Evolutionary conservation across 23 red algal species (phyloP).

Genomic region (Gracilaria vermiculophylla): DNA sequence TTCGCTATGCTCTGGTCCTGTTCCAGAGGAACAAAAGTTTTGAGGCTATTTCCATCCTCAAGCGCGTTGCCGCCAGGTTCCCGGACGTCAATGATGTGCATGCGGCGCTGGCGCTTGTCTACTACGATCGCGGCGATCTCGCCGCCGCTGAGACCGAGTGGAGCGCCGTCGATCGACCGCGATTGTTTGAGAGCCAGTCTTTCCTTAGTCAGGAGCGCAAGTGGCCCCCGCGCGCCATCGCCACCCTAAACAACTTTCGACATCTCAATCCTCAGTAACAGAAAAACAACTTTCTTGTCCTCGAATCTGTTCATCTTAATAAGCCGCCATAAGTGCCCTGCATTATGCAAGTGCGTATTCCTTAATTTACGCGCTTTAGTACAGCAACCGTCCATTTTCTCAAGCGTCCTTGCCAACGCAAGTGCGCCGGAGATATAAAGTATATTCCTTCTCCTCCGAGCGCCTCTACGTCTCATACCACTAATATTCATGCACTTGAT

Average conservation of each 20-base stretch:
- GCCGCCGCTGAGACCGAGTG: constrained; percentile 83
- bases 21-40: constrained; percentile 61
- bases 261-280: constrained; percentile 23
- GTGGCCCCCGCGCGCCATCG: constrained; percentile 82
- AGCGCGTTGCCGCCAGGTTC: constrained; percentile 64
- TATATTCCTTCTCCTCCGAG: no score
- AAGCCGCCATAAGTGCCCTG: no score
- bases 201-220: constrained; percentile 65
- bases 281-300: background rate
- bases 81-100: constrained; percentile 61
- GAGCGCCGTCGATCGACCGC: constrained; percentile 76
- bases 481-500: no score
- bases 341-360: no score
- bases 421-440: no score
- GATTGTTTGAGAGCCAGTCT: constrained; percentile 35
- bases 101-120: constrained; percentile 76
- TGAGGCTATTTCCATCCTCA: constrained; percentile 82
- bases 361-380: no score
- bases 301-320: background rate
- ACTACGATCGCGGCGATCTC: constrained; percentile 65
- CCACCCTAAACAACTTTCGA: constrained; percentile 67
- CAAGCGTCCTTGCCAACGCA: no score
- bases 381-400: no score
- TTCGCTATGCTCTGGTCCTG: constrained; percentile 84
- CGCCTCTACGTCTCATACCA: no score